Percentiles rank a stretch among this genome's conserved stretches.
Conservation (phyloP, 2,329 filamentous ascomycete species). For the Mycosphaerella sp. region DNA sequence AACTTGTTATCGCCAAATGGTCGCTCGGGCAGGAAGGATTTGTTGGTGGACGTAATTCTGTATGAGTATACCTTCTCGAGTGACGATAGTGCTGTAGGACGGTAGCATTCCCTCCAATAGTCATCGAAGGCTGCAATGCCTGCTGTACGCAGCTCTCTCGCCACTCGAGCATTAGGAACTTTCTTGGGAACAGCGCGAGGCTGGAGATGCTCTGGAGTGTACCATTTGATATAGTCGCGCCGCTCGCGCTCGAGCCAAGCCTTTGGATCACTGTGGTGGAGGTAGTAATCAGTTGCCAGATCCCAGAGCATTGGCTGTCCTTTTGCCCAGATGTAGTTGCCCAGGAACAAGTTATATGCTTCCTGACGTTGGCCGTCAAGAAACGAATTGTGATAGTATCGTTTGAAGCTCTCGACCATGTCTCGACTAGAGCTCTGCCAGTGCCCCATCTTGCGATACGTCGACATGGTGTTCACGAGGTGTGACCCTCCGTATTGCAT, state of each 20-base stretch:
- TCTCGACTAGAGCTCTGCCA: slow-evolving; percentile 97
- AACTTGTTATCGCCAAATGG: slow-evolving; percentile 63
- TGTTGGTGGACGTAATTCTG: slow-evolving; percentile 75
- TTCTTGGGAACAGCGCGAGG: slow-evolving; percentile 52
- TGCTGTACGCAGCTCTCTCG: slow-evolving; percentile 8
- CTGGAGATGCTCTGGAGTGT: slow-evolving; percentile 65
- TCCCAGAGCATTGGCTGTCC: slow-evolving; percentile 97
- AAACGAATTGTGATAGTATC: slow-evolving; percentile 98
- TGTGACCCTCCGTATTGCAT: slow-evolving; percentile 97
- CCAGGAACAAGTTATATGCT: slow-evolving; percentile 93
- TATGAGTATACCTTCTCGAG: slow-evolving; percentile 89
- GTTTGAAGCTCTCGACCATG: slow-evolving; percentile 98
- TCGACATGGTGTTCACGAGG: slow-evolving; percentile 98
- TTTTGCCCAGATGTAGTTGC: slow-evolving; percentile 84
- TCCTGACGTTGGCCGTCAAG: slow-evolving; percentile 96
- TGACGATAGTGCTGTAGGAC: slow-evolving; percentile 78
- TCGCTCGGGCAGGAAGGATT: slow-evolving; percentile 70
- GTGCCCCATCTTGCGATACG: slow-evolving; percentile 97
- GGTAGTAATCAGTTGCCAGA: slow-evolving; percentile 86
- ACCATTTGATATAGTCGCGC: slow-evolving; percentile 81
- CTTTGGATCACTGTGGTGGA: slow-evolving; percentile 82
- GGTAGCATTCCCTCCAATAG: slow-evolving; percentile 97
- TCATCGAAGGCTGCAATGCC: slow-evolving; percentile 67
- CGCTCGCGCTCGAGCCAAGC: slow-evolving; percentile 60
- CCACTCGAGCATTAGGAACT: slow-evolving; percentile 2